Evolutionary conservation across 78 protist genomes (phyloP).

Genomic region (Guillardia theta): DNA sequence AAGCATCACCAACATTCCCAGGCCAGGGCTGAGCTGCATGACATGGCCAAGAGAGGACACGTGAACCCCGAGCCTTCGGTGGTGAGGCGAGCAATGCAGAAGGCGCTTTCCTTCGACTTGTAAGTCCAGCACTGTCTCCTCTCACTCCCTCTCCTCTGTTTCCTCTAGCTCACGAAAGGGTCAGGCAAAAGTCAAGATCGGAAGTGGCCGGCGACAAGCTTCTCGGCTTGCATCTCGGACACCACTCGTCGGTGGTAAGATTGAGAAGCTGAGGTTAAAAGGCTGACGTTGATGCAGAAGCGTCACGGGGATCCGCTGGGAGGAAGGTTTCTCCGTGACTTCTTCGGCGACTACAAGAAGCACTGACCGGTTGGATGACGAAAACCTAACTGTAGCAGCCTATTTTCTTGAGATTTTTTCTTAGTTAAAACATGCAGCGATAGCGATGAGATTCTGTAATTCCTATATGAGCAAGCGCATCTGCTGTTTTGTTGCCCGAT

Average conservation of each 20-base stretch:
- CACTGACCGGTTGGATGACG: too few relatives aligned
- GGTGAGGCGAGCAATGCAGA: background rate
- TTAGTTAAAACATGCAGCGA: too few relatives aligned
- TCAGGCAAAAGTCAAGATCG: background rate
- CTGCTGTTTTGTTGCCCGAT: too few relatives aligned
- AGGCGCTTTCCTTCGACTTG: background rate
- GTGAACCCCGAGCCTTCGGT: background rate
- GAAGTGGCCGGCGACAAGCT: conserved; percentile 22
- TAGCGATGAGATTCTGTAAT: too few relatives aligned
- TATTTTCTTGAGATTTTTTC: too few relatives aligned
- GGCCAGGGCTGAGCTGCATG: background rate
- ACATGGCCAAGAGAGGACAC: background rate
- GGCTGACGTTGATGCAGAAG: too few relatives aligned
- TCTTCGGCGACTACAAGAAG: too few relatives aligned
- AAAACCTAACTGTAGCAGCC: too few relatives aligned
- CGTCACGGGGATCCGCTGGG: too few relatives aligned
- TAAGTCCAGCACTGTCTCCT: background rate
- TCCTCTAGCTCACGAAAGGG: background rate
- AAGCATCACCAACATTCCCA: background rate
- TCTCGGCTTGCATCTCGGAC: background rate
- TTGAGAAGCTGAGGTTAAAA: too few relatives aligned
- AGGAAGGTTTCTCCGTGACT: too few relatives aligned
- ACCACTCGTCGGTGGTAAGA: background rate
- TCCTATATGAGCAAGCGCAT: too few relatives aligned
- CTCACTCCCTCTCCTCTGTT: background rate